Evolutionary conservation across 129 eudicot species (phyloP).

Genomic region (Lonicera japonica): DNA sequence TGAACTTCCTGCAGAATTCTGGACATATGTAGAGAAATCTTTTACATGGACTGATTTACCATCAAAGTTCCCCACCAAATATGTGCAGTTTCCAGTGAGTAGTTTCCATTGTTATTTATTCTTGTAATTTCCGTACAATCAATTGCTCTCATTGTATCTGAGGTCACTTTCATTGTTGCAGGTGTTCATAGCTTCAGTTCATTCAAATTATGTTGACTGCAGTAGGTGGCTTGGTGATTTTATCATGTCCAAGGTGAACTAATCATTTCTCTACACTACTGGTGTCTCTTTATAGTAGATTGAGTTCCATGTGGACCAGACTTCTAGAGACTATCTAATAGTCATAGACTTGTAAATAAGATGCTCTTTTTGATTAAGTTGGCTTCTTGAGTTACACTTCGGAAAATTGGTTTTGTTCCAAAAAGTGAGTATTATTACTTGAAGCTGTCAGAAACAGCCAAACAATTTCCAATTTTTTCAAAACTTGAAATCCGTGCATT

Average conservation of each 20-base stretch:
- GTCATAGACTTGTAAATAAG: background rate
- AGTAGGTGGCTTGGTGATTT: slow-evolving; percentile 98
- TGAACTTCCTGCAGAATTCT: slow-evolving; percentile 60
- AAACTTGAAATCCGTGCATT: background rate
- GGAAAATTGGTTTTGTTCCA: background rate
- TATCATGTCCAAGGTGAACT: slow-evolving; percentile 77
- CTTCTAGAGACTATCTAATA: background rate
- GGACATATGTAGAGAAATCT: slow-evolving; percentile 95
- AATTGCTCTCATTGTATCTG: slow-evolving; percentile 11
- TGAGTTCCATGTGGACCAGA: background rate
- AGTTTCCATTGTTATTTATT: slow-evolving; percentile 12
- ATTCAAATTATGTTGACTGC: slow-evolving; percentile 94
- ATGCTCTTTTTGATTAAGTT: background rate
- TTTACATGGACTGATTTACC: slow-evolving; percentile 97
- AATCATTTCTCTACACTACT: slow-evolving; percentile 3
- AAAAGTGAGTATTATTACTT: background rate
- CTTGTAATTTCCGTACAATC: background rate
- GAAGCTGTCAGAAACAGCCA: background rate
- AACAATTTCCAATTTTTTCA: background rate
- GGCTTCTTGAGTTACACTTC: background rate
- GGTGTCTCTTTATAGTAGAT: background rate
- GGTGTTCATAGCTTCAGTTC: slow-evolving; percentile 83
- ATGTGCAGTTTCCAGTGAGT: slow-evolving; percentile 97
- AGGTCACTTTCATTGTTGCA: slow-evolving; percentile 20
- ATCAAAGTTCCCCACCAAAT: slow-evolving; percentile 94